phyloP scores from a whole-genome alignment of 352 stramenopile genomes.

The Phytopythium cucurbitacearum region DNA sequence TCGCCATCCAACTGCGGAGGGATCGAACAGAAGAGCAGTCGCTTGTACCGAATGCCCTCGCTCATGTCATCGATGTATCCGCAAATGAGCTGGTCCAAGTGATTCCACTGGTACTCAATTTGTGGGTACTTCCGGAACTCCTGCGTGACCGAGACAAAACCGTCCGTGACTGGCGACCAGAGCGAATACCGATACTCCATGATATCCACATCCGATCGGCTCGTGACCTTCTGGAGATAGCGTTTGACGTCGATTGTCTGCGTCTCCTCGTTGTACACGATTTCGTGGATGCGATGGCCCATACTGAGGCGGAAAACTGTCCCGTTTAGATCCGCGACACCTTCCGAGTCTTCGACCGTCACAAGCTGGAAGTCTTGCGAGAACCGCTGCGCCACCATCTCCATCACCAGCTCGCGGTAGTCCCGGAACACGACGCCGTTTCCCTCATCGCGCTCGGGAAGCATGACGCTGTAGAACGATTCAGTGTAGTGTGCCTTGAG shows the following conservation, averaged over 20 bases:
- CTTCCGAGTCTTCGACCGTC: conserved; percentile 37
- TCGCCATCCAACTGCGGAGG: conserved; percentile 38
- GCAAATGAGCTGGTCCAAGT: conserved; percentile 81
- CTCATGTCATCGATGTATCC: conserved; percentile 86
- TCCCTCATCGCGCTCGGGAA: conserved; percentile 59
- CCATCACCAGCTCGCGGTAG: conserved; percentile 76
- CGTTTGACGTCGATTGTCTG: conserved; percentile 86
- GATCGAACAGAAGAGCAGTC: conserved; percentile 69
- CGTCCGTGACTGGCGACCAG: conserved; percentile 62
- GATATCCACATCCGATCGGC: conserved; percentile 62
- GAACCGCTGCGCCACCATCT: conserved; percentile 84
- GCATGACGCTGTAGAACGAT: conserved; percentile 83
- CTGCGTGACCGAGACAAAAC: conserved; percentile 62
- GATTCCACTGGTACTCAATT: conserved; percentile 85
- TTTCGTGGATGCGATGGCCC: conserved; percentile 86
- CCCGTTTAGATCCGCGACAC: conserved; percentile 14
- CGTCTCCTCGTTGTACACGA: conserved; percentile 83
- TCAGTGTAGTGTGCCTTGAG: conserved; percentile 79
- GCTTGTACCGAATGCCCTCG: conserved; percentile 79
- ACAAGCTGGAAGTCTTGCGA: conserved; percentile 88
- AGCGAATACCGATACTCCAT: conserved; percentile 84
- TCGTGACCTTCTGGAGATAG: conserved; percentile 68
- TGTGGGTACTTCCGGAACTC: conserved; percentile 82
- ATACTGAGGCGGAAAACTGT: conserved; percentile 76
- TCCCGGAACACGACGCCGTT: conserved; percentile 62